These are phyloP conservation scores for Colletotrichum coccodes DNA, from an alignment of 2,329 filamentous ascomycete genomes.

Conservation along the genomic window DNA sequence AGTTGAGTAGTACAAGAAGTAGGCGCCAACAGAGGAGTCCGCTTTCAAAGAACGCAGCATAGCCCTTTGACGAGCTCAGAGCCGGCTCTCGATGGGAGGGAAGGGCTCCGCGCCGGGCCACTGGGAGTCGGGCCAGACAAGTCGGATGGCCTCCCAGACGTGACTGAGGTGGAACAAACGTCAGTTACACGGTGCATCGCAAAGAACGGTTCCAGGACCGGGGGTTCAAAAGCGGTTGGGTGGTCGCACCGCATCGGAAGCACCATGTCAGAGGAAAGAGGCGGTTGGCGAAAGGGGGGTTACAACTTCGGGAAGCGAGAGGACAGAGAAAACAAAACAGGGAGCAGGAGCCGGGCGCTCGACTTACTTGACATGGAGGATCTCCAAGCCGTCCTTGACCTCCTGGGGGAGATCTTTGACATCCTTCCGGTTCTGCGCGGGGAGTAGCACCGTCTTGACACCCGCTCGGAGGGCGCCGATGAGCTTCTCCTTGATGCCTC, in stretches of 20 bases:
- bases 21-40: background rate
- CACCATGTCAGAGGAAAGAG: conserved; percentile 28
- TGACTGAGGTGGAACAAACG: conserved; percentile 62
- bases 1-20: conserved; percentile 16
- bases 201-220: conserved; percentile 27
- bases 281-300: conserved; percentile 8
- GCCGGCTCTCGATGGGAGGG: conserved; percentile 79
- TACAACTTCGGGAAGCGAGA: conserved; percentile 29
- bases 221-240: conserved; percentile 1
- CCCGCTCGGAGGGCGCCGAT: conserved; percentile 94
- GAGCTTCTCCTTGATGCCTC: conserved; percentile 98
- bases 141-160: conserved; percentile 92
- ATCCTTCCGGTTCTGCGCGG: conserved; percentile 90
- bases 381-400: conserved; percentile 86
- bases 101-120: conserved; percentile 81
- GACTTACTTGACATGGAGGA: conserved; percentile 86
- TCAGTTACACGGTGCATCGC: conserved; percentile 34
- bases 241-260: conserved; percentile 32
- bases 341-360: conserved; percentile 18
- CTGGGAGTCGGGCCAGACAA: conserved; percentile 90
- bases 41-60: background rate
- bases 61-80: conserved; percentile 60
- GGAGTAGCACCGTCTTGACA: conserved; percentile 92
- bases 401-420: conserved; percentile 90
- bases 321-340: conserved; percentile 53